Conservation (phyloP, 2,329 filamentous ascomycete genomes). For the Graphium sp. region DNA sequence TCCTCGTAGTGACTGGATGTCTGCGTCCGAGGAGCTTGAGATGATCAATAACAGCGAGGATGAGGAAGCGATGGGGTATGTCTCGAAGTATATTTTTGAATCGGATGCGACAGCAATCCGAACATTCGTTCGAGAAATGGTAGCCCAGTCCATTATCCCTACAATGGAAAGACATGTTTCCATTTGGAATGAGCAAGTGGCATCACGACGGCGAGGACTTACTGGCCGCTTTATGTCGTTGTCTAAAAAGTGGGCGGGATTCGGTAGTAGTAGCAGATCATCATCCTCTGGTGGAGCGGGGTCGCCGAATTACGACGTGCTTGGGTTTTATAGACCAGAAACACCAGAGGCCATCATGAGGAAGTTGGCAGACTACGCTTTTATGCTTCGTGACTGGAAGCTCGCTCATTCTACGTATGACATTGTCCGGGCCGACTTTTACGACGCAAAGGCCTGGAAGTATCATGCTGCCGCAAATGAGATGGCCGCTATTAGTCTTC, state of each 20-base stretch:
- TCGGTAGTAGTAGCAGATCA: slow-evolving; percentile 50
- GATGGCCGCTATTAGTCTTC: slow-evolving; percentile 75
- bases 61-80: slow-evolving; percentile 50
- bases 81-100: slow-evolving; percentile 71
- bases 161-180: slow-evolving; percentile 89
- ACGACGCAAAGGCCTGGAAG: slow-evolving; percentile 91
- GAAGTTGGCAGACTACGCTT: slow-evolving; percentile 84
- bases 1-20: slow-evolving; percentile 75
- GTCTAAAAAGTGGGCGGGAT: slow-evolving; percentile 76
- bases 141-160: slow-evolving; percentile 85
- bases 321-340: slow-evolving; percentile 72
- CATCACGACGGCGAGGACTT: slow-evolving; percentile 73
- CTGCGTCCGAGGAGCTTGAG: slow-evolving; percentile 67
- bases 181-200: slow-evolving; percentile 94
- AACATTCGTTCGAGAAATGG: slow-evolving; percentile 84
- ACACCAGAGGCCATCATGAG: slow-evolving; percentile 80
- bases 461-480: slow-evolving; percentile 89
- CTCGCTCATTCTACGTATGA: slow-evolving; percentile 86
- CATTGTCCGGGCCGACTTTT: slow-evolving; percentile 72
- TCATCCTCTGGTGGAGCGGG: slow-evolving; percentile 10
- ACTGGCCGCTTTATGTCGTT: slow-evolving; percentile 89
- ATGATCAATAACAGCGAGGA: slow-evolving; percentile 53
- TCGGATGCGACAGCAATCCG: slow-evolving; percentile 79
- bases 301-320: slow-evolving; percentile 60
- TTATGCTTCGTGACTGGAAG: slow-evolving; percentile 96